A percentile compares a stretch with the other conserved stretches of the same genome.
Evolutionary conservation across 257 asterid species (phyloP).

Genomic region (Solanum neorickii): DNA sequence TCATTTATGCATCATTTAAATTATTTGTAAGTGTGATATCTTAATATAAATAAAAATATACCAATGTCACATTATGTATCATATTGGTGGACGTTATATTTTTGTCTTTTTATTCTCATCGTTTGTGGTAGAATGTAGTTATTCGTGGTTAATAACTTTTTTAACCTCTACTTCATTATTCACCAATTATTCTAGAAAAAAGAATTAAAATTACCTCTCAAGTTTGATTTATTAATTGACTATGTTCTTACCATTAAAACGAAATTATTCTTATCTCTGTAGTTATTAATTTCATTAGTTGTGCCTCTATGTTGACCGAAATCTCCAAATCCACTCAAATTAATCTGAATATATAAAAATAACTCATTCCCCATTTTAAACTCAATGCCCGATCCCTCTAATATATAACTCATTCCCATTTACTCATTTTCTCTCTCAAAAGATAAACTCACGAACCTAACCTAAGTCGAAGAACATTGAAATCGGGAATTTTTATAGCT

Average conservation of each 20-base stretch:
- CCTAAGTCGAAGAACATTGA: not conserved
- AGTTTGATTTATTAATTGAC: not conserved
- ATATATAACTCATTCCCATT: not conserved
- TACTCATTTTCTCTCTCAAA: not conserved
- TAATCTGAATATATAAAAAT: not conserved
- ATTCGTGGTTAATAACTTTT: not conserved
- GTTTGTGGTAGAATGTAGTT: not conserved
- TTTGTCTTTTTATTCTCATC: not conserved
- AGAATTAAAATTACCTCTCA: too few species aligned
- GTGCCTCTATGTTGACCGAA: not conserved
- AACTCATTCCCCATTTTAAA: not conserved
- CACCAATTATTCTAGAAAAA: not conserved
- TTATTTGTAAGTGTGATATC: not conserved
- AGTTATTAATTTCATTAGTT: too few species aligned
- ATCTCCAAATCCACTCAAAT: not conserved
- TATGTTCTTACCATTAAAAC: not conserved
- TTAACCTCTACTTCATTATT: not conserved
- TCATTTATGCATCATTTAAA: not conserved
- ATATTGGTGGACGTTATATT: not conserved
- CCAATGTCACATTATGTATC: not conserved
- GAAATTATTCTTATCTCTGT: not conserved
- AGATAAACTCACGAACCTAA: not conserved
- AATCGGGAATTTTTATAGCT: not conserved
- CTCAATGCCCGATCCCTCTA: not conserved
- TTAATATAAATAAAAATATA: too few species aligned